A percentile compares a stretch with the other conserved stretches of the same genome.
These are phyloP conservation scores for Aspergillus fructus DNA, from an alignment of 2,329 filamentous ascomycete species.

Conservation along the genomic window DNA sequence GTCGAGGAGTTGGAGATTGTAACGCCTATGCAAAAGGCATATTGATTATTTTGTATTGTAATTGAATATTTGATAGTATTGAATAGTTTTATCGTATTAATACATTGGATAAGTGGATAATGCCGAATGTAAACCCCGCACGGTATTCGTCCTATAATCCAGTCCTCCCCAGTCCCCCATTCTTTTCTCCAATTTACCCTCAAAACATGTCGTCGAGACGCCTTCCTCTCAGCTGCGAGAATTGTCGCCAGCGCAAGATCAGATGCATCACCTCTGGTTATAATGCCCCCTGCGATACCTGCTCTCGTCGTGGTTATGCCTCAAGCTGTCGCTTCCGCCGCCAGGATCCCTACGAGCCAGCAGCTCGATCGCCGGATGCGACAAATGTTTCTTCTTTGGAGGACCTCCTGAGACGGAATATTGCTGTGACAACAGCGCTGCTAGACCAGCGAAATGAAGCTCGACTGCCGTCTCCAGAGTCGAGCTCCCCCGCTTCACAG, in stretches of 20 bases:
- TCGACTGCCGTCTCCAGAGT: constrained; percentile 1
- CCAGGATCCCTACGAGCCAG: not conserved
- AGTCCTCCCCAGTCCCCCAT: no score
- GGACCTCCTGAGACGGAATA: not conserved
- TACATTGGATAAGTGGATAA: no score
- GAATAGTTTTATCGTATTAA: no score
- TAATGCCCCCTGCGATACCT: constrained; percentile 24
- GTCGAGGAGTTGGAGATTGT: not conserved
- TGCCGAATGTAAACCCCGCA: no score
- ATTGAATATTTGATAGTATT: not conserved
- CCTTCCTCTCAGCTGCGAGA: constrained; percentile 6
- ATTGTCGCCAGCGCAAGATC: constrained; percentile 27
- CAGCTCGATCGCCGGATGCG: not conserved
- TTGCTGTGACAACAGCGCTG: not conserved
- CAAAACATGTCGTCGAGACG: not conserved
- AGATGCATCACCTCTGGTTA: constrained; percentile 20
- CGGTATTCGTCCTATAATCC: no score
- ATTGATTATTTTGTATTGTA: not conserved
- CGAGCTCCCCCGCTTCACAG: not conserved
- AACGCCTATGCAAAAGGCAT: not conserved
- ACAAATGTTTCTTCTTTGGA: not conserved
- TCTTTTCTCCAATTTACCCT: no score
- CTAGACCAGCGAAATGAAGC: not conserved
- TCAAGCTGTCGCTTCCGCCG: constrained; percentile 19
- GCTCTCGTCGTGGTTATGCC: constrained; percentile 22